Base-by-base conservation (phyloP, 495 filamentous ascomycete species). In the Recurvomyces mirabilis region DNA sequence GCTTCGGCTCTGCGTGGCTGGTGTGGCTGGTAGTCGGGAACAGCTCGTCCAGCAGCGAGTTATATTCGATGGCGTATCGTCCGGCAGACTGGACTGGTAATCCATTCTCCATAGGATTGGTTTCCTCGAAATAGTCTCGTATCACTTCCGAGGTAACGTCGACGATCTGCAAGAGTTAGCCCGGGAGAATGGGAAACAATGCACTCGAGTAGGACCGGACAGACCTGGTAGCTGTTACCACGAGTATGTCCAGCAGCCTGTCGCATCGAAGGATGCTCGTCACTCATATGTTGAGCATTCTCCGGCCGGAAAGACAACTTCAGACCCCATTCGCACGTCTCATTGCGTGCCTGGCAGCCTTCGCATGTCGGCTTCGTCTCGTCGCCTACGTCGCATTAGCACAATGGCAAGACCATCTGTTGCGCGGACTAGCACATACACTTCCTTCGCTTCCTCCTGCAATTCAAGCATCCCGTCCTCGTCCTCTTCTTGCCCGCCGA, bases 381-480 rank as follows among this genome's bases (percentile, higher is more conserved):
- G 28, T 53, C 50, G 19, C 50, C 50, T 53, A 14, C 22, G 5
- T 5, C 13, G 3, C 18, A 29, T 45, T 14, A 22, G 9, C 14
- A 30, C n/a, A n/a, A n/a, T n/a, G n/a, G n/a, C n/a, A n/a, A n/a
- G n/a, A n/a, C n/a, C n/a, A n/a, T n/a, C n/a, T n/a, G n/a, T n/a
- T n/a, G n/a, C n/a, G n/a, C n/a, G n/a, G n/a, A n/a, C n/a, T n/a
- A n/a, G 6, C 18, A 36, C 45, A 14, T 38, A 53, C 50, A 53
- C 28, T 53, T 53, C 25, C 40, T 33, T 17, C 50, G 38, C 26
- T 41, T 48, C 22, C 40, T 14, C 18, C 50, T 38, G 31, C 50
- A 53, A 29, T 45, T 53, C 43, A 49, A 18, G 45, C 50, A 53
- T 10, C 50, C 50, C 7, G 50, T 49, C 19, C 50, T 35, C 5